Evolutionary conservation across 768 basidiomycete genomes (phyloP), one percentile per base, ranked within the genome.

Genomic region (Macrocybe gigantea): DNA sequence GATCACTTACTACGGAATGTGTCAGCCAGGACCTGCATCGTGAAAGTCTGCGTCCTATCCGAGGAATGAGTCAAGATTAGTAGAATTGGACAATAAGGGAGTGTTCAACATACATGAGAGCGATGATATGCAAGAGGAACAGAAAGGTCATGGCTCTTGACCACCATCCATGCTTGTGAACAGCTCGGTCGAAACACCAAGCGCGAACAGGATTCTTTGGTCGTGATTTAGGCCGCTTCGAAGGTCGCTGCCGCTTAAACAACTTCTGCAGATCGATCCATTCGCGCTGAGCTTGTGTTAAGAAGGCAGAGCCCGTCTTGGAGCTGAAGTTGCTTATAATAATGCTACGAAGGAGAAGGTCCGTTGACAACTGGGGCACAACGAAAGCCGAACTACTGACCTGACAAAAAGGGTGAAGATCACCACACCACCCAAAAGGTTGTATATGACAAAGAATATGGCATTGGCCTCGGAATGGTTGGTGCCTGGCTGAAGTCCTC

Each of bases 161-260:
- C 94, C 94, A 98, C 82, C 85, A 92, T 2, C 95, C 95, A 57
- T 93, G 88, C 63, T 97, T 98, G 52, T 82, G 74, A 11, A 92
- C 81, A 0, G 95, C 94, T 30, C 93, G 79, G 48, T 94, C 87
- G 60, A 82, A 95, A 62, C 95, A 97, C 93, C 95, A 97, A 14
- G 76, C 72, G 45, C 85, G 75, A 31, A 92, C 56, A 0, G 56
- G 53, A 51, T 65, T 73, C 0, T 64, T 65, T 0, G 92, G 92
- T 12, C 75, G 72, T 11, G 50, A 60, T 44, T 78, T 75, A 0
- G 95, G 95, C 22, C 91, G 71, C 58, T 87, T 88, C 0, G 92
- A 89, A 1, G 94, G 93, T 15, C 78, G 76, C 59, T 96, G 92
- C 14, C 91, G 83, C 48, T 74, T 84, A 63, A 98, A 85, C 41